Conservation (phyloP, 2,329 filamentous ascomycete species). For the Eutypa lata region DNA sequence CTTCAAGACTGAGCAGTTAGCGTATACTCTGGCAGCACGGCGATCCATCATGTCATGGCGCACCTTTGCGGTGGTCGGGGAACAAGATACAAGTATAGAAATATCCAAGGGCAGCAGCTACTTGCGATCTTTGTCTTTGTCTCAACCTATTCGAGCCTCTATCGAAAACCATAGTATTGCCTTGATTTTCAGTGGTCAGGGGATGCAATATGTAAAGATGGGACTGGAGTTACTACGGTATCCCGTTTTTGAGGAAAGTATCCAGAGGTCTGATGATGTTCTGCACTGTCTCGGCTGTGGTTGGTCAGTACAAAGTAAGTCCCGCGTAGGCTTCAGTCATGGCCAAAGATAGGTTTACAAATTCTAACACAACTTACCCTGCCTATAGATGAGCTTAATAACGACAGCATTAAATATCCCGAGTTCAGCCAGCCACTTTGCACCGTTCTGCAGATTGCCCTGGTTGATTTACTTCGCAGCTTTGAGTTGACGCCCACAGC, state of each 20-base stretch:
- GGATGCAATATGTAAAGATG: constrained; percentile 17
- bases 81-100: constrained; percentile 1
- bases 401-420: constrained; percentile 8
- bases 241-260: constrained; percentile 7
- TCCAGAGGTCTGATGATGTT: constrained; percentile 3
- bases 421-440: constrained; percentile 20
- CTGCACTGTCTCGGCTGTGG: constrained; percentile 3
- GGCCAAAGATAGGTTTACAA: background rate
- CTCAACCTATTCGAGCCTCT: background rate
- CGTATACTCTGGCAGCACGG: background rate
- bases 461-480: constrained; percentile 24
- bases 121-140: background rate
- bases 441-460: constrained; percentile 25
- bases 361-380: background rate
- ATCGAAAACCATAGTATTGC: background rate
- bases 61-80: background rate
- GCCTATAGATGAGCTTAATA: background rate
- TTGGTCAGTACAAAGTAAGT: constrained; percentile 8
- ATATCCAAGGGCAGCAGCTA: background rate
- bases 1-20: background rate
- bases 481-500: constrained; percentile 13
- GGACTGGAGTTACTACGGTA: constrained; percentile 14
- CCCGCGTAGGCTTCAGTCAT: background rate
- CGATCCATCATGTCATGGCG: background rate
- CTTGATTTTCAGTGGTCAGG: constrained; percentile 27